Conservation (phyloP, 2,329 filamentous ascomycete genomes). For the Fusarium miscanthi region DNA sequence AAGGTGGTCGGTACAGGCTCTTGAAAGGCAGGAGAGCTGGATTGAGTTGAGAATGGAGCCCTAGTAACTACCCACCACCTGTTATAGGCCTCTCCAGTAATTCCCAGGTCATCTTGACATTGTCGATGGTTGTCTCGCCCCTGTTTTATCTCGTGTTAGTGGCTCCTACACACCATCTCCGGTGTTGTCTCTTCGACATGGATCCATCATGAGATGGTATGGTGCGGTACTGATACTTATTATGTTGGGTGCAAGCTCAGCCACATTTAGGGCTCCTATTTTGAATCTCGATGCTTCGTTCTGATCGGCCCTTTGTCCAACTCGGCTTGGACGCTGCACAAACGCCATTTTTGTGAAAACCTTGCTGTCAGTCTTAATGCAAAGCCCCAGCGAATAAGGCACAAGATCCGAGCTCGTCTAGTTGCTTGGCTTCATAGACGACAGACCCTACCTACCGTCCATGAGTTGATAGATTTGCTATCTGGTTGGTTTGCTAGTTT, state of each 20-base stretch:
- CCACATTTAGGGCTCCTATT: conserved; percentile 26
- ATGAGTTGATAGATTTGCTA: conserved; percentile 1
- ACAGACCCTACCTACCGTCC: neutral
- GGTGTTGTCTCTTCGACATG: conserved; percentile 1
- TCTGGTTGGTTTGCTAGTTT: neutral
- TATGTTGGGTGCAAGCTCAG: conserved; percentile 22
- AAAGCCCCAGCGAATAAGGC: conserved; percentile 5
- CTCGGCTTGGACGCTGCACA: conserved; percentile 11
- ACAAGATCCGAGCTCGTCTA: conserved; percentile 9
- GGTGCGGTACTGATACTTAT: conserved; percentile 1
- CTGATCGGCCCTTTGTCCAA: conserved; percentile 30
- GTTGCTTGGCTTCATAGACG: conserved; percentile 18
- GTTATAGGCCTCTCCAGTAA: conserved; percentile 5
- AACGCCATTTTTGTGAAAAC: conserved; percentile 19
- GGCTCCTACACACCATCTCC: conserved; percentile 48
- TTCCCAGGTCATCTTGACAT: conserved; percentile 36
- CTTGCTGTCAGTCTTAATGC: conserved; percentile 11
- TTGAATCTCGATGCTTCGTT: conserved; percentile 34
- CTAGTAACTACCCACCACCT: conserved; percentile 8
- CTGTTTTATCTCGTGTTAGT: conserved; percentile 49
- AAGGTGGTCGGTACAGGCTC: neutral
- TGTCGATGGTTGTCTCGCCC: conserved; percentile 15
- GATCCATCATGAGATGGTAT: neutral
- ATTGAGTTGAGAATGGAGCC: conserved; percentile 9
- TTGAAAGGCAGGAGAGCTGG: conserved; percentile 2